Base-by-base conservation (phyloP, 129 eudicot genomes). In the Gnaphalium uliginosum region DNA sequence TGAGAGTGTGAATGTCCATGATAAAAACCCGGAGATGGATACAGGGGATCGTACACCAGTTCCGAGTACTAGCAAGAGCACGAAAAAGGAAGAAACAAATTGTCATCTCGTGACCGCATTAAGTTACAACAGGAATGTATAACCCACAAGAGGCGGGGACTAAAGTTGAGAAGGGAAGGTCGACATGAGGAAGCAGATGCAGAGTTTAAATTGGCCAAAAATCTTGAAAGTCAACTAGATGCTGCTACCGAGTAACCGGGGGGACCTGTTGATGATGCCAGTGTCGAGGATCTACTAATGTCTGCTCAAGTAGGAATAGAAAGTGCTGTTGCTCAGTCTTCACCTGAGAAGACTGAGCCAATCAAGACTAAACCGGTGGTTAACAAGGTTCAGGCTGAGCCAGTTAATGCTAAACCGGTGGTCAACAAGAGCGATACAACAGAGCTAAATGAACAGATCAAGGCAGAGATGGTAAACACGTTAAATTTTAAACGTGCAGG, bases 131-230 rank as follows among this genome's bases (percentile, higher is more conserved):
- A 88, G 66, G 87, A 89, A 76, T 94, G 92, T 18, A 88, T 94
- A 25, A 75, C 83, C 41, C 98, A 90, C 93, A 94, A 94, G 84
- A 80, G 98, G 24, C 83, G 82, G 76, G 91, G 97, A 24, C 87
- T 88, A 2, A 89, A 89, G 91, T 78, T 94, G 62, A 83, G 97
- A 57, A 84, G 96, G 78, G 98, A 94, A 94, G 98, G 97, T 41
- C 79, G 85, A 48, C 82, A 81, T 2, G 93, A 81, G 65, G 97
- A 94, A 86, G 98, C 96, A 27, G 97, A 94, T 33, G 90, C 98
- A 2, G 97, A 88, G 81, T 85, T 88, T n/a, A 89, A 94, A 76
- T 35, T 94, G 70, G 98, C 97, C 6, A 90, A 88, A 83, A 90
- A 90, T 69, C 89, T 94, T 19, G 98, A 94, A 81, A 65, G 91